phyloP scores from a whole-genome alignment of 2,329 filamentous ascomycete genomes.

The Colletotrichum zoysiae region DNA sequence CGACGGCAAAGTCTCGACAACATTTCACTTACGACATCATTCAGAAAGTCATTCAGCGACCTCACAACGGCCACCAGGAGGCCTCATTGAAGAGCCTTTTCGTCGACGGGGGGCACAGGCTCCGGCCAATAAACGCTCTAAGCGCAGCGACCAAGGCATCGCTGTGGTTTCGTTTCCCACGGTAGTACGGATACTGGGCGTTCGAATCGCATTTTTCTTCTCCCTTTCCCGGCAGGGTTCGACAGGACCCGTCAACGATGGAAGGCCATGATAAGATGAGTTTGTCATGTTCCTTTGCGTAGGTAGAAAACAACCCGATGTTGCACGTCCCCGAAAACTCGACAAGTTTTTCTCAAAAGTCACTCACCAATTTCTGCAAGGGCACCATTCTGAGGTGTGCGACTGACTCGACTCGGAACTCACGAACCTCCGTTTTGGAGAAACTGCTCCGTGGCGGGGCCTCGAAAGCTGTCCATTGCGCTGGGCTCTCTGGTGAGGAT shows the following conservation, averaged over 20 bases:
- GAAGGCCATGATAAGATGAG: background rate
- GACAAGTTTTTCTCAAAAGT: conserved; percentile 7
- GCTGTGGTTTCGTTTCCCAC: conserved; percentile 4
- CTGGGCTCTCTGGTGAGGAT: background rate
- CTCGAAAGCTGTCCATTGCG: background rate
- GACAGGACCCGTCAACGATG: background rate
- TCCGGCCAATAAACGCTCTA: conserved; percentile 17
- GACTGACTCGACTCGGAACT: conserved; percentile 32
- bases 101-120: background rate
- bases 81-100: background rate
- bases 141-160: conserved; percentile 6
- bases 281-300: conserved; percentile 4
- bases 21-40: too few relatives aligned
- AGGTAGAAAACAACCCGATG: conserved; percentile 3
- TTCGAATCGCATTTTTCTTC: background rate
- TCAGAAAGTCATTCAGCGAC: background rate
- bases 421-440: conserved; percentile 18
- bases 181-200: background rate
- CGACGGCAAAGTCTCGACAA: background rate
- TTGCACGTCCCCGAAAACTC: conserved; percentile 4
- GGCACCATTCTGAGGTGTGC: conserved; percentile 9
- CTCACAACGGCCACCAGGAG: background rate
- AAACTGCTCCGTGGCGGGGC: conserved; percentile 7
- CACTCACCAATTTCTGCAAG: conserved; percentile 20
- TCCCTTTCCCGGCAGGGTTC: background rate